A percentile compares a stretch with the other conserved stretches of the same genome.
Conservation (phyloP, 2,329 filamentous ascomycete species). For the Epichloe sylvatica region DNA sequence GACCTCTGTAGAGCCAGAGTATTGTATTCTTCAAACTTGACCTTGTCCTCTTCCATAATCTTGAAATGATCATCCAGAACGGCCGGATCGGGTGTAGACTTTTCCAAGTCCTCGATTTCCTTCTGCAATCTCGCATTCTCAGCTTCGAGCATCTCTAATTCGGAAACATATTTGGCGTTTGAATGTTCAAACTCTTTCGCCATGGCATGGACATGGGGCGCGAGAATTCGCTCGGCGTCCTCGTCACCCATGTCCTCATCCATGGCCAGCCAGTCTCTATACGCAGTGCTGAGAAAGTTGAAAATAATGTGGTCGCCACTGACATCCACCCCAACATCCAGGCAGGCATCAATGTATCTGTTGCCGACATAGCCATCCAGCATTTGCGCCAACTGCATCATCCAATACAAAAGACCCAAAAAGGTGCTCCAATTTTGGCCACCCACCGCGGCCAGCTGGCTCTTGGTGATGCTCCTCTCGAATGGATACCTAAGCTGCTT, state of each 20-base stretch:
- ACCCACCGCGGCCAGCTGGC: slow-evolving; percentile 84
- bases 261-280: slow-evolving; percentile 86
- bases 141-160: slow-evolving; percentile 72
- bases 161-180: slow-evolving; percentile 72
- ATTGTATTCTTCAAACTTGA: slow-evolving; percentile 95
- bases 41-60: slow-evolving; percentile 85
- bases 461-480: slow-evolving; percentile 91
- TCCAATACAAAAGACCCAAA: slow-evolving; percentile 88
- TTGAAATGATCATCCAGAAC: slow-evolving; percentile 81
- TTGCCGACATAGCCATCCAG: slow-evolving; percentile 68
- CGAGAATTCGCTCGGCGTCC: slow-evolving; percentile 63
- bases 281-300: slow-evolving; percentile 77
- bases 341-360: slow-evolving; percentile 79
- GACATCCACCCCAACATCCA: slow-evolving; percentile 78
- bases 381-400: slow-evolving; percentile 96
- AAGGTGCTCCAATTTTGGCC: slow-evolving; percentile 97
- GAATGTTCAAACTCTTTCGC: slow-evolving; percentile 71
- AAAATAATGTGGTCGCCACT: slow-evolving; percentile 87
- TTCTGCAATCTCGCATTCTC: slow-evolving; percentile 69
- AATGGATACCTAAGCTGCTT: slow-evolving; percentile 93
- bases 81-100: slow-evolving; percentile 68
- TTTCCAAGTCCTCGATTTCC: slow-evolving; percentile 82
- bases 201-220: slow-evolving; percentile 80
- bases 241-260: slow-evolving; percentile 80
- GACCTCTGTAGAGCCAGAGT: slow-evolving; percentile 68